Base-by-base conservation (phyloP, 371 early-diverging fungal species). In the Entomophthora muscae region DNA sequence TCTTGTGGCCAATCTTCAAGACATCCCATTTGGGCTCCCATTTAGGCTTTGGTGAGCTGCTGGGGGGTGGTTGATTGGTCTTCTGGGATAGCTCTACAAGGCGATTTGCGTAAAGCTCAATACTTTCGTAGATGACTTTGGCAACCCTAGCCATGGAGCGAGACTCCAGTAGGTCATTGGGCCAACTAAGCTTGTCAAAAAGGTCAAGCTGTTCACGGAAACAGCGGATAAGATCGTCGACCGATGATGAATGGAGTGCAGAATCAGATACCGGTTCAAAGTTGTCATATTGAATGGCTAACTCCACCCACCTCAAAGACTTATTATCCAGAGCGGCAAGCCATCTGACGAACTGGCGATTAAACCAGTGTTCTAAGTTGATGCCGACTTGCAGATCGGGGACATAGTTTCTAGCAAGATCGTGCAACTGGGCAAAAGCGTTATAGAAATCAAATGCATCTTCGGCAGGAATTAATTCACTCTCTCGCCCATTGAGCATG, bases 161-260 rank as follows among this genome's bases (percentile, higher is more conserved):
- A 22, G 85, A 87, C 59, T 78, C 72, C 62, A 81, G 82, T 31
- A 79, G 72, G 53, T 79, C 73, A 55, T 88, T 79, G 0, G 90
- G 89, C 90, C 90, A 90, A 61, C 82, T 76, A 32, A 90, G 63
- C n/a, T 75, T 76, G 58, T 81, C 78, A 17, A 85, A 71, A 69
- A 82, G 82, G 5, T 83, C 81, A 21, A 84, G 73, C 3, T 85
- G 83, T 69, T 88, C 85, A 56, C 85, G 80, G 65, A 89, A 86
- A 71, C 84, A 83, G 31, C 82, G 76, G 61, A 87, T 79, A 3
- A 90, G 67, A 68, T 90, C 90, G 10, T 86, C 80, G 42, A 86
- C 84, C 0, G 90, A 90, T 3, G 88, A 86, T 1, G 90, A 88
- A 67, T 89, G 86, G 26, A 76, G 72, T 13, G 83, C 81, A 10